These are phyloP conservation scores for Alternaria sp. DNA, from an alignment of 2,329 filamentous ascomycete genomes.

Conservation along the genomic window DNA sequence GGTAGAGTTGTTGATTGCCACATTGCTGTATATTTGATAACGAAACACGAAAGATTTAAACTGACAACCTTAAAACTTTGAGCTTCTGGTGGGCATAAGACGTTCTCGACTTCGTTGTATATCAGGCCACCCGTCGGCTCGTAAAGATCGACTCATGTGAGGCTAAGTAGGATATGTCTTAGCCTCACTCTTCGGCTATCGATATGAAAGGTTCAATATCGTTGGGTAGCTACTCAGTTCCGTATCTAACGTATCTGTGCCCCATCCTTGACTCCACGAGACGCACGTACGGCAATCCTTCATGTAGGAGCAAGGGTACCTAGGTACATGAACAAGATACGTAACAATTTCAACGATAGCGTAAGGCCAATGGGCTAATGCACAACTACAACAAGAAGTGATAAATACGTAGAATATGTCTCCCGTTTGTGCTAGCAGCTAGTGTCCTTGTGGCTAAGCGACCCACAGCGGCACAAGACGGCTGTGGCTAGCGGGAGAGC, in stretches of 20 bases:
- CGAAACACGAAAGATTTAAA: background rate
- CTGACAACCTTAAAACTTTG: background rate
- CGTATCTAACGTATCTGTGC: background rate
- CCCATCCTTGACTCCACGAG: background rate
- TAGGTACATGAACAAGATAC: background rate
- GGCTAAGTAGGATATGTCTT: background rate
- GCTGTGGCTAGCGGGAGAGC: constrained; percentile 1
- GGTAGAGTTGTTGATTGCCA: background rate
- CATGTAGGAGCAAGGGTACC: background rate
- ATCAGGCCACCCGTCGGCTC: background rate
- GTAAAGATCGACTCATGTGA: background rate
- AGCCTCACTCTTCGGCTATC: background rate
- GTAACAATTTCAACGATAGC: background rate
- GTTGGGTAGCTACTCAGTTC: background rate
- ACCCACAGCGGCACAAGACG: background rate
- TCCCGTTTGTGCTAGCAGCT: background rate
- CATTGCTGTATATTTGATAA: background rate
- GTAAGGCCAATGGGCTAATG: background rate
- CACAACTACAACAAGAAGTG: background rate
- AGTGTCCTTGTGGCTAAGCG: background rate
- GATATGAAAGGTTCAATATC: too few species aligned
- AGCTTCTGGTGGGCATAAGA: background rate
- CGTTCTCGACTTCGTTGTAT: background rate
- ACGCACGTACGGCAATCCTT: background rate
- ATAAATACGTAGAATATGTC: background rate